Evolutionary conservation across 768 basidiomycete genomes (phyloP), one percentile per base, ranked within the genome.

Genomic region (Agaricus sinodeliciosus): DNA sequence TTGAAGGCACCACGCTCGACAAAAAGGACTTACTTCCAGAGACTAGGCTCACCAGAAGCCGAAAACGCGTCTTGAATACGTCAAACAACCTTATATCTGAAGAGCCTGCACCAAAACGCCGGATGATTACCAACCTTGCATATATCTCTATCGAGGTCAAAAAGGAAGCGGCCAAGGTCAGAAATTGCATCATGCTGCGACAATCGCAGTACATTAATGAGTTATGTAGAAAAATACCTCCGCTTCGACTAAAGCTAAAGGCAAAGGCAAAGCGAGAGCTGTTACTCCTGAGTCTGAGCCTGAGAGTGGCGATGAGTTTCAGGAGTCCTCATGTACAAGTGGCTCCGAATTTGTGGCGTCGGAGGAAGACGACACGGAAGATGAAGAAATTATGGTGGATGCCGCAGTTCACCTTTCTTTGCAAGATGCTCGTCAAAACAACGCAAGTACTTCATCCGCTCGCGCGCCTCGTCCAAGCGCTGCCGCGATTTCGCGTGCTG

Each of bases 261-360:
- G 62, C 11, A 75, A 74, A 60, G 71, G 66, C 45, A 76, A 72
- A 63, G 67, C 60, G 54, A 51, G 66, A 62, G 61, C 63, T 18
- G 51, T 52, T 13, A 46, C 62, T 5, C 55, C 60, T 1, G 58
- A 57, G n/a, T 62, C 67, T 43, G 67, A 76, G 16, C 66, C 68
- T 40, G 72, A 67, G 16, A 59, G 71, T 36, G 74, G 74, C 36
- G 43, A 48, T 37, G 55, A 63, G 51, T 59, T 75, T 25, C 69
- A 72, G 9, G 83, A 85, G 53, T 81, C 77, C 11, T 57, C 56
- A 15, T 76, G 76, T 27, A 76, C 71, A 49, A 80, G 76, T 62
- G 82, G 74, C 25, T 87, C 86, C 37, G 84, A 85, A 51, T 87
- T 84, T 57, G 69, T 77, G 39, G 69, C 55, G 3, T 74, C 75